Evolutionary conservation across 805 yeast species (phyloP), one percentile per base, ranked within the genome.

Genomic region (Candida alai): DNA sequence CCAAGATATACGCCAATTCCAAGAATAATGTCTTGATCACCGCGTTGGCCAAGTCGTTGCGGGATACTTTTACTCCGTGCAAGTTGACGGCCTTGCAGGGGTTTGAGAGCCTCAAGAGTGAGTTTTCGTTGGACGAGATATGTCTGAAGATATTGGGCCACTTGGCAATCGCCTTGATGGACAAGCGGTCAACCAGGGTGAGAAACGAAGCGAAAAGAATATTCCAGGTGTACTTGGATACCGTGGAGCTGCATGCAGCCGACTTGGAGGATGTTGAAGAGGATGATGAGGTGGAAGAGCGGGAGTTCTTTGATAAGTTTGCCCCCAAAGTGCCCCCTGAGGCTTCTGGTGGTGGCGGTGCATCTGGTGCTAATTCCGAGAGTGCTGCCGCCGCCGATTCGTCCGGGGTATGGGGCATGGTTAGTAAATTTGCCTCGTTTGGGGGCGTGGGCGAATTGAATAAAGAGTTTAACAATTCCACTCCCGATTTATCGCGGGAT

Each of bases 81-180:
- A 73, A 93, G 43, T 55, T 80, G 49, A 84, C 82, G 4, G 87
- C 96, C 0, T 63, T 93, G 18, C 62, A 77, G 40, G 94, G 96
- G 1, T 74, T 90, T 41, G 76, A 74, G 26, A 65, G 70, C 10
- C 73, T 84, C 11, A 62, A 80, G 16, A 81, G 78, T 5, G 74
- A 70, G 27, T 88, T 89, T 47, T 62, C 81, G 1, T 78, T 88
- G 0, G 83, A 76, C 11, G 80, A 86, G 28, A 80, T 87, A 36
- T 84, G 95, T 37, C 78, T 80, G 16, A 85, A 82, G 52, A 74
- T 89, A 12, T 60, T 93, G 35, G 90, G 95, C 0, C 86, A 87
- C 2, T 73, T 93, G 36, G 88, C 96, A 0, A 84, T 93, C 1
- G 77, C 93, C 2, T 62, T 90, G 36, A 70, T 90, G 51, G 97